These are phyloP conservation scores for Penicillium sumatraense DNA, from an alignment of 2,329 filamentous ascomycete species.

Conservation along the genomic window DNA sequence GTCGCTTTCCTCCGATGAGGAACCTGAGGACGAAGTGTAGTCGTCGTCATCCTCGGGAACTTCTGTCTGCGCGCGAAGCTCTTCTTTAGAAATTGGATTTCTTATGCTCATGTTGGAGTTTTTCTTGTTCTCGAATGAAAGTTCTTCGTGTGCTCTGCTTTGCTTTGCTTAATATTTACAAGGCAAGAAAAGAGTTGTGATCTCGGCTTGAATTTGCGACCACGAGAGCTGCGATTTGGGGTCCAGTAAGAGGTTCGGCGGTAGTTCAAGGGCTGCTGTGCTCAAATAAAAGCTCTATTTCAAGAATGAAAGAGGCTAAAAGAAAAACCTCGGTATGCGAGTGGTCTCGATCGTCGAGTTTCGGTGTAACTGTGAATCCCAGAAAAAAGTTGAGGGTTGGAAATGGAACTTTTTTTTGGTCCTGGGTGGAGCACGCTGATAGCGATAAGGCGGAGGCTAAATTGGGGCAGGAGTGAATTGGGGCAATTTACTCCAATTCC, in stretches of 20 bases:
- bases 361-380: not conserved
- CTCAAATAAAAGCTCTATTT: no score
- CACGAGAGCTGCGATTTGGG: not conserved
- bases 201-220: not conserved
- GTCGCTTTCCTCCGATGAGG: conserved; percentile 31
- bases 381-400: conserved; percentile 18
- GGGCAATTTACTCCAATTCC: no score
- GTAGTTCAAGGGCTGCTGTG: not conserved
- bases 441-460: conserved; percentile 24
- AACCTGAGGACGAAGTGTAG: conserved; percentile 29
- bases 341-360: not conserved
- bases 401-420: conserved; percentile 31
- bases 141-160: not conserved
- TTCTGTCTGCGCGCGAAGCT: conserved; percentile 5
- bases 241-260: not conserved
- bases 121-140: no score
- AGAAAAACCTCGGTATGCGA: no score
- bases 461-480: no score
- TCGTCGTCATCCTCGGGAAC: conserved; percentile 24
- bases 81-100: not conserved
- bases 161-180: not conserved
- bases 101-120: conserved; percentile 14
- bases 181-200: not conserved
- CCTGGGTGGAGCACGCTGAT: conserved; percentile 26
- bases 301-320: not conserved